phyloP scores from a whole-genome alignment of 2,329 filamentous ascomycete species.

The Neofusicoccum sp. region DNA sequence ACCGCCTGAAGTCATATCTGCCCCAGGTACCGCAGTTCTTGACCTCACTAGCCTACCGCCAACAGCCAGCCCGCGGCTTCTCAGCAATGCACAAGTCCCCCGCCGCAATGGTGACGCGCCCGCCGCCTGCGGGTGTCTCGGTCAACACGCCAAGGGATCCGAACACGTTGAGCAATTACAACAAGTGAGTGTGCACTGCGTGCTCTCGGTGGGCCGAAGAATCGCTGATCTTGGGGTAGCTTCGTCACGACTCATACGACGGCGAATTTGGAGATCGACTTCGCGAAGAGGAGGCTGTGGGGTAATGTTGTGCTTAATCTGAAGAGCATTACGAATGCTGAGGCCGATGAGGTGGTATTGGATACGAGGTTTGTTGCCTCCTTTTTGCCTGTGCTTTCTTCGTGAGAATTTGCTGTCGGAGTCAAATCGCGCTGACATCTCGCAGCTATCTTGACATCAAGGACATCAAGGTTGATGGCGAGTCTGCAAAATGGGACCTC shows the following conservation, averaged over 20 bases:
- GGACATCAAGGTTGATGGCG: constrained; percentile 67
- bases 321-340: constrained; percentile 70
- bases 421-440: neutral
- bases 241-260: constrained; percentile 83
- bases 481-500: constrained; percentile 66
- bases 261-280: constrained; percentile 79
- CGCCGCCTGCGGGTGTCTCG: neutral
- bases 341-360: constrained; percentile 70
- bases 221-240: neutral
- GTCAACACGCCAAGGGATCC: constrained; percentile 64
- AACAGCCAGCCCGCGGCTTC: neutral
- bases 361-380: constrained; percentile 63
- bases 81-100: neutral
- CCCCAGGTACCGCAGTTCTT: neutral
- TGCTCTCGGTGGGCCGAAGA: too few relatives aligned
- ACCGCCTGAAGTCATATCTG: constrained; percentile 5
- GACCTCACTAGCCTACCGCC: neutral
- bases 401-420: too few relatives aligned
- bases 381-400: neutral
- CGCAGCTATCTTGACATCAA: constrained; percentile 68
- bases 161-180: constrained; percentile 89
- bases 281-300: constrained; percentile 71
- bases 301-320: constrained; percentile 76
- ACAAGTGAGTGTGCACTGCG: constrained; percentile 57
- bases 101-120: constrained; percentile 4